Evolutionary conservation across 495 filamentous ascomycete genomes (phyloP), one percentile per base, ranked within the genome.

Genomic region (Penicillium malachiteum): DNA sequence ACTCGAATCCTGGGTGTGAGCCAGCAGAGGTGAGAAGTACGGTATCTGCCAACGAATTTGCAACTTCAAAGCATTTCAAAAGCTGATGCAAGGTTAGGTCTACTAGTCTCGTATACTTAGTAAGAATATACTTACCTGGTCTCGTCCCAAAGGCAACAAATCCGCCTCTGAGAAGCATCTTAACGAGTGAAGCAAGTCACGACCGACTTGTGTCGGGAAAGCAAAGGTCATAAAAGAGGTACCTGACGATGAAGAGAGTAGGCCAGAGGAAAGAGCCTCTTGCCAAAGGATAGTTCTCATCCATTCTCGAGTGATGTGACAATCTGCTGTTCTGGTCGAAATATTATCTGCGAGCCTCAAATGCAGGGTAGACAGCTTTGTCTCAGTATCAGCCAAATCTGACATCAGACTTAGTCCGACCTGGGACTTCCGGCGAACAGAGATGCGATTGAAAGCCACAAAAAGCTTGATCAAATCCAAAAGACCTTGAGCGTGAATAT

Each of bases 281-380:
- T 91, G 87, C 90, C 89, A 92, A 3, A 87, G 80, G 66, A 87
- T 86, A 5, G 84, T 87, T 56, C 88, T 83, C 47, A 92, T 81
- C 89, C 89, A 94, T 60, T 88, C 65, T 44, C 63, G 63, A 0
- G 69, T 72, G 31, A 70, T 67, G 16, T 62, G 62, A 35, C 60
- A 68, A 43, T 72, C 69, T 39, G 67, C 69, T 16, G 64, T 52
- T 32, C 67, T 54, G 12, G 65, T 60, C 1, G 63, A 60, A 2
- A 60, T 38, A 3, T 49, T 43, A 34, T 59, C 46, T 0, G 46
- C 44, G 45, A 59, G 51, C 3, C 32, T 40, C 10, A 63, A 51
- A 12, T 21, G 57, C 11, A 68, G 50, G 4, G 54, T 49, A 14
- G 68, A 63, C 39, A 71, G 21, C 13, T 48, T 56, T 1, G 35